A percentile compares a stretch with the other conserved stretches of the same genome.
Evolutionary conservation across 176 grass and related monocot genomes (phyloP).

Genomic region (Oryza glaberrima): DNA sequence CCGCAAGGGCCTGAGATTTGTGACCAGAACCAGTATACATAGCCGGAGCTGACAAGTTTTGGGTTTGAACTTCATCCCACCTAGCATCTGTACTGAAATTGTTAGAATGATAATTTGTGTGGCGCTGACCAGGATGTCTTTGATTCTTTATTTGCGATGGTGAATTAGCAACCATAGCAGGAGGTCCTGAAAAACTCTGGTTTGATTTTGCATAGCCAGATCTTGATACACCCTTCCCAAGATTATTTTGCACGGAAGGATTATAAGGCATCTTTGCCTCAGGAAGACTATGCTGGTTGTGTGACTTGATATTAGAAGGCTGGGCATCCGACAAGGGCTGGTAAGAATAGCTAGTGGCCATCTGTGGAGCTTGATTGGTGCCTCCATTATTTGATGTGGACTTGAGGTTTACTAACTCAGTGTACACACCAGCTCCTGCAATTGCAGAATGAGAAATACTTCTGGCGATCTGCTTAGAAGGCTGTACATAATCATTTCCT

Average conservation of each 20-base stretch:
- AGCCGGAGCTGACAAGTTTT: slow-evolving; percentile 35
- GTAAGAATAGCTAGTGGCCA: slow-evolving; percentile 46
- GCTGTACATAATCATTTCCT: slow-evolving; percentile 43
- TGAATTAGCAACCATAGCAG: slow-evolving; percentile 49
- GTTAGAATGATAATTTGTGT: slow-evolving; percentile 56
- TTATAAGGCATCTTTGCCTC: slow-evolving; percentile 45
- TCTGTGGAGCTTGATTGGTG: slow-evolving; percentile 32
- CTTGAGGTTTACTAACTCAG: slow-evolving; percentile 58
- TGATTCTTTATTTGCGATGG: slow-evolving; percentile 57
- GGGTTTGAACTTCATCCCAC: slow-evolving; percentile 44
- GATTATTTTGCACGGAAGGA: slow-evolving; percentile 43
- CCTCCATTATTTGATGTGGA: slow-evolving; percentile 48
- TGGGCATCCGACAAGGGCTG: slow-evolving; percentile 42
- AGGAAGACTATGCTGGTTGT: slow-evolving; percentile 45
- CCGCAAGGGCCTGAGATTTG: slow-evolving; percentile 51
- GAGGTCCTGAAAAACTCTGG: slow-evolving; percentile 49
- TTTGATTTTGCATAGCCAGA: slow-evolving; percentile 54
- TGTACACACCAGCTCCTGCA: slow-evolving; percentile 53
- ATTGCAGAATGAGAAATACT: slow-evolving; percentile 54
- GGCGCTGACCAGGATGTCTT: slow-evolving; percentile 46
- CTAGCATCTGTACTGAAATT: slow-evolving; percentile 57
- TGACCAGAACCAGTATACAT: slow-evolving; percentile 48
- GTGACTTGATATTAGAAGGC: slow-evolving; percentile 48
- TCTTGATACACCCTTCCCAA: slow-evolving; percentile 44
- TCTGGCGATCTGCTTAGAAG: slow-evolving; percentile 53